Conservation (phyloP, 2,329 filamentous ascomycete species). For the Trichoderma guizhouense region DNA sequence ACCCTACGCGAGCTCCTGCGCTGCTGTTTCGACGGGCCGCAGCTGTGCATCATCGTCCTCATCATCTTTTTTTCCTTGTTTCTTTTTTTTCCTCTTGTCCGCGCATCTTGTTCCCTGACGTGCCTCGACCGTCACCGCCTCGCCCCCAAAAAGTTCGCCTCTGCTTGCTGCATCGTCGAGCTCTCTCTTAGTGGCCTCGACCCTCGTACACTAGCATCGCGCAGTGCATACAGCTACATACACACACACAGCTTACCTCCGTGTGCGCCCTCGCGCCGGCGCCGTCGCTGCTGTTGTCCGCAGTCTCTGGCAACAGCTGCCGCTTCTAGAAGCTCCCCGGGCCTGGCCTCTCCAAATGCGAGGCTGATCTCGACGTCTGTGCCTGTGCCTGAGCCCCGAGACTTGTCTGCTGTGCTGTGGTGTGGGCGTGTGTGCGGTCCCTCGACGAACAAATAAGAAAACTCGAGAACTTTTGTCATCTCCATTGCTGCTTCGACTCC, state of each 20-base stretch:
- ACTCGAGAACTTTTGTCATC: constrained; percentile 8
- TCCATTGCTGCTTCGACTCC: constrained; percentile 3
- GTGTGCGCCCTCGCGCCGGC: constrained; percentile 14
- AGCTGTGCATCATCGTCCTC: constrained; percentile 7
- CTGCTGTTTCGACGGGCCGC: background rate
- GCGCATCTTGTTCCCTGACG: background rate
- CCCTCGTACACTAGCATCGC: background rate
- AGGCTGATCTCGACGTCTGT: constrained; percentile 14
- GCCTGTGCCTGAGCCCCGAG: background rate
- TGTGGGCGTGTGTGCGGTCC: constrained; percentile 6
- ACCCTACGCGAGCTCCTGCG: background rate
- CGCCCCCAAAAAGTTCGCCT: background rate
- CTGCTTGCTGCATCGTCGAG: constrained; percentile 1
- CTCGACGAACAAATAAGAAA: background rate
- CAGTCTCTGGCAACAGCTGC: constrained; percentile 7
- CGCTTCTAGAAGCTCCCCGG: constrained; percentile 12
- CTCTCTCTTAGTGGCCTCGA: background rate
- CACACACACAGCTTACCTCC: background rate
- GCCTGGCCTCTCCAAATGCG: constrained; percentile 2
- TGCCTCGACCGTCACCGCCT: background rate
- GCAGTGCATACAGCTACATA: background rate
- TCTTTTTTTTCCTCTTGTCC: background rate
- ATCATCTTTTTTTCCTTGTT: background rate
- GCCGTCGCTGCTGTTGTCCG: background rate
- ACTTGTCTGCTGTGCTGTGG: background rate